phyloP scores from a whole-genome alignment of 2,329 filamentous ascomycete species.

The Chaetomium sp. region DNA sequence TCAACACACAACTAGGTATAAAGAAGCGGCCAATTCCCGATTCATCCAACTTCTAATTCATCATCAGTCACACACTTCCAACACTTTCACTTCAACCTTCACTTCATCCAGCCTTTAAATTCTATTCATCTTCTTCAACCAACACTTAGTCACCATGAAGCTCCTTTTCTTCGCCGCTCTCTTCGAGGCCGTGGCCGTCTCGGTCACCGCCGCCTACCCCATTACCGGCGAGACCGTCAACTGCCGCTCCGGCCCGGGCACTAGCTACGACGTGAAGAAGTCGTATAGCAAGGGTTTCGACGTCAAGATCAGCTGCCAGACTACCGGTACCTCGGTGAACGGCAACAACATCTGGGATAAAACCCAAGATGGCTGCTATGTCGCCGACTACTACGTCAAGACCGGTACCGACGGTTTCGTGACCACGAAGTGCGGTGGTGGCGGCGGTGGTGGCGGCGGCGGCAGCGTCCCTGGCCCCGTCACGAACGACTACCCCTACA shows the following conservation, averaged over 20 bases:
- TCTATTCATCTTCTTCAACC: background rate
- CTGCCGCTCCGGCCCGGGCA: conserved; percentile 30
- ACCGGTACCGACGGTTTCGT: conserved; percentile 27
- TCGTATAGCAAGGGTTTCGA: conserved; percentile 22
- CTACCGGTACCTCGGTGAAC: conserved; percentile 21
- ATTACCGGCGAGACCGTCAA: conserved; percentile 24
- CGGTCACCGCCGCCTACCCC: conserved; percentile 21
- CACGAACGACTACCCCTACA: conserved; percentile 30
- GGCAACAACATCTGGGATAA: conserved; percentile 34
- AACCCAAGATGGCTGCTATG: conserved; percentile 31
- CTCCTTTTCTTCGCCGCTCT: conserved; percentile 9
- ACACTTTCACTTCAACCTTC: background rate
- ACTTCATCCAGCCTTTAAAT: background rate
- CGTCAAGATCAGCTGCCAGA: conserved; percentile 29
- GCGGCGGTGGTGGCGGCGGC: conserved; percentile 13
- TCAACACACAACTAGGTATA: background rate
- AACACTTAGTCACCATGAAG: conserved; percentile 17
- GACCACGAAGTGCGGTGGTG: conserved; percentile 18
- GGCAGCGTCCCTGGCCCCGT: conserved; percentile 25
- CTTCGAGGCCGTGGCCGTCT: background rate
- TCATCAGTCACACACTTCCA: background rate
- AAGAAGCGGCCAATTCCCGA: background rate
- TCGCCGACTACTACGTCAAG: conserved; percentile 30
- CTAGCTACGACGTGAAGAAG: conserved; percentile 23
- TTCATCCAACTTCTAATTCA: background rate